Conservation (phyloP, 2,329 filamentous ascomycete genomes). For the Diaporthe helianthi region DNA sequence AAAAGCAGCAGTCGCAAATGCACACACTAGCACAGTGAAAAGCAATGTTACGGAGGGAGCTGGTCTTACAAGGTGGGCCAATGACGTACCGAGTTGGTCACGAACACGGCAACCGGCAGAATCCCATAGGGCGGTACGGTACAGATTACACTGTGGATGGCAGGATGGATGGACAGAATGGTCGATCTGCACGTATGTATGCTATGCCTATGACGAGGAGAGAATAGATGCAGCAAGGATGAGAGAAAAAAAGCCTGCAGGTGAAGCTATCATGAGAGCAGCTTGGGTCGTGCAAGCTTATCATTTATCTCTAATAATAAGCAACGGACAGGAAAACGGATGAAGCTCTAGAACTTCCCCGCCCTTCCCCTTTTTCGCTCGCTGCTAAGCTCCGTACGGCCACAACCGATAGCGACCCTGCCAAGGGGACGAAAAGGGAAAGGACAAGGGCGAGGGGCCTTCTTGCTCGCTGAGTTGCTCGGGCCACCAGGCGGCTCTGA, state of each 20-base stretch:
- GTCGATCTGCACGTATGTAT: too few relatives aligned
- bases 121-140: neutral
- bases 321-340: neutral
- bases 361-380: neutral
- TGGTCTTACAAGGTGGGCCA: slow-evolving; percentile 7
- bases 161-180: neutral
- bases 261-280: neutral
- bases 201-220: neutral
- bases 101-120: neutral
- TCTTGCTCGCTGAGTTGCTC: slow-evolving; percentile 8
- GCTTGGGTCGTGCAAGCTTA: too few relatives aligned
- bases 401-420: neutral
- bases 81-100: slow-evolving; percentile 20
- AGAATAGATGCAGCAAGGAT: neutral
- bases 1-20: neutral
- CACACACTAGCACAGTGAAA: neutral
- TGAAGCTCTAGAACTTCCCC: neutral
- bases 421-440: neutral
- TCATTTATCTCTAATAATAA: too few relatives aligned
- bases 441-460: neutral
- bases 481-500: slow-evolving; percentile 12
- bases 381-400: too few relatives aligned
- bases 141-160: neutral
- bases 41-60: neutral
- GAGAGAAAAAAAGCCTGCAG: too few relatives aligned